Evolutionary conservation across 495 filamentous ascomycete species (phyloP), one percentile per base, ranked within the genome.

Genomic region (Evernia prunastri): DNA sequence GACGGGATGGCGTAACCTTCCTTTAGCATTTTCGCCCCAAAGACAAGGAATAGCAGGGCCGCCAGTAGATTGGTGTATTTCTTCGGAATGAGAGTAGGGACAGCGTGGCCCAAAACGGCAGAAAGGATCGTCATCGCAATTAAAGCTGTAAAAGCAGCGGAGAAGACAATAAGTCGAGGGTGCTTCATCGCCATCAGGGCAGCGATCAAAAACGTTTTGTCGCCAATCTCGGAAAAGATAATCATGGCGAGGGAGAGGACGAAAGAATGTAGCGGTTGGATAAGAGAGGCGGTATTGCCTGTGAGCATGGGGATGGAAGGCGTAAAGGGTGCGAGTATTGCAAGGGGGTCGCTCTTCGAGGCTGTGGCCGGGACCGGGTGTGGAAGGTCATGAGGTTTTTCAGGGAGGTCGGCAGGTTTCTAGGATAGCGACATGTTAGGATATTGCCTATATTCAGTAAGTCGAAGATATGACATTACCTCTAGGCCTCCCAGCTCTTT

Each of bases 171-270:
- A 60, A 97, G 74, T 39, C 93, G 90, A 51, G 94, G 88, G 72
- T 98, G 92, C 68, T 96, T 91, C 94, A 98, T 98, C 3, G 94
- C 94, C 94, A 98, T 98, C 27, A 98, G 82, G 31, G 94, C 94
- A 18, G 94, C 94, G 51, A 98, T 91, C 47, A 98, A 81, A 78
- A 98, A 98, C 0, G 94, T 98, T 75, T 98, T 98, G 83, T 98
- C 94, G 64, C 94, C 94, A 72, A 98, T 86, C 73, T 98, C 94
- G 66, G 94, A 97, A 69, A 97, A 89, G 61, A 97, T 81, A 66
- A 98, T 98, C 94, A 97, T 97, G 63, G 92, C 91, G 60, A 96
- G 85, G 11, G 94, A 94, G 57, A 97, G 89, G 31, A 92, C 68
- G 70, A 94, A 94, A 13, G 94, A 97, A 74, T 98, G 94, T 60